Percentiles rank a stretch among this genome's conserved stretches.
These are phyloP conservation scores for Kwoniella shivajii DNA, from an alignment of 1,284 basidiomycete species.

Conservation along the genomic window DNA sequence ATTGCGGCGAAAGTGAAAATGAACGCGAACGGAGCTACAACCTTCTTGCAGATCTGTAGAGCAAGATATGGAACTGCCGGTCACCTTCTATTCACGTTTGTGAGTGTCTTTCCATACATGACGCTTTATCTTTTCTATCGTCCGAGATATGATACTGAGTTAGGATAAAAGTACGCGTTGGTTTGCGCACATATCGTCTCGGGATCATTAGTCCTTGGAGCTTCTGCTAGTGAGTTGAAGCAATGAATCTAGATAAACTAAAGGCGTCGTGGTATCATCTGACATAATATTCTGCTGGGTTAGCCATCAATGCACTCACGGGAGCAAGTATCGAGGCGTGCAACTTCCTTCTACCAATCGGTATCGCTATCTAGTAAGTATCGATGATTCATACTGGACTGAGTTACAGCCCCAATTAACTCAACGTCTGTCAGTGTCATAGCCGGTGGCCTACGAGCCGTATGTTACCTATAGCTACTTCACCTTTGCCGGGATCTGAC, in stretches of 20 bases:
- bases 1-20: slow-evolving; percentile 59
- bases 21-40: slow-evolving; percentile 65
- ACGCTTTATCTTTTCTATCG: neutral
- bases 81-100: slow-evolving; percentile 13
- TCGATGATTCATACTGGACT: neutral
- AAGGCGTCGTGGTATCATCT: neutral
- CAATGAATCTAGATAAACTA: too few species aligned
- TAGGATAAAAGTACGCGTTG: slow-evolving; percentile 49
- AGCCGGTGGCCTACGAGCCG: slow-evolving; percentile 19
- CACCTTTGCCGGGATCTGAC: neutral
- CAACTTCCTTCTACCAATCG: slow-evolving; percentile 21
- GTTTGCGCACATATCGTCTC: slow-evolving; percentile 23
- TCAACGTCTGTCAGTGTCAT: slow-evolving; percentile 12
- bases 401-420: neutral
- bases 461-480: neutral
- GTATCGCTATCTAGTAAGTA: slow-evolving; percentile 20
- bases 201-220: slow-evolving; percentile 17
- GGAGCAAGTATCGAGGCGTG: slow-evolving; percentile 16
- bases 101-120: slow-evolving; percentile 1
- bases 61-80: slow-evolving; percentile 39
- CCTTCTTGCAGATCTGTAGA: slow-evolving; percentile 57
- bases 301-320: slow-evolving; percentile 20
- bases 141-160: too few species aligned
- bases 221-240: slow-evolving; percentile 22
- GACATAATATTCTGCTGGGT: neutral